Percentiles rank a stretch among this genome's conserved stretches.
phyloP scores from a whole-genome alignment of 345 rosid genomes.

The Eucalyptus cloeziana region DNA sequence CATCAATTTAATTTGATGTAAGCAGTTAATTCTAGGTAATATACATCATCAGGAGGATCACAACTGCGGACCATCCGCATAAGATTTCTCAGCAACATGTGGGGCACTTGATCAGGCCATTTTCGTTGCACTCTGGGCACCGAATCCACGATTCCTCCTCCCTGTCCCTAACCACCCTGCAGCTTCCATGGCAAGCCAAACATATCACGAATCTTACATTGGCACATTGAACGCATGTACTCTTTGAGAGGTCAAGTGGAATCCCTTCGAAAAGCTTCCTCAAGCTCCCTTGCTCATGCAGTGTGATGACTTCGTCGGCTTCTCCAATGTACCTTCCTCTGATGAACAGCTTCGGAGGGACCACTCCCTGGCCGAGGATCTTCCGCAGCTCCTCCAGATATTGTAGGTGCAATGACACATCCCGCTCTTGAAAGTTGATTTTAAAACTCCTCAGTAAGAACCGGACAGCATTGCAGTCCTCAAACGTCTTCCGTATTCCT shows the following conservation, averaged over 20 bases:
- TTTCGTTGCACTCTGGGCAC: constrained; percentile 74
- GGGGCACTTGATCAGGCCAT: constrained; percentile 67
- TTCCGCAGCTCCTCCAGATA: constrained; percentile 78
- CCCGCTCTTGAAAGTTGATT: constrained; percentile 49
- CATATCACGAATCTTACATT: constrained; percentile 58
- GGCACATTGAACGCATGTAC: constrained; percentile 34
- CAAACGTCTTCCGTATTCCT: constrained; percentile 75
- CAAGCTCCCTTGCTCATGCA: constrained; percentile 80
- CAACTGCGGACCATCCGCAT: neutral
- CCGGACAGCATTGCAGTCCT: constrained; percentile 52
- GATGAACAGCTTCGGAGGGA: constrained; percentile 74
- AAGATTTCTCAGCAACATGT: constrained; percentile 23
- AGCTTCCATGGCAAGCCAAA: constrained; percentile 62
- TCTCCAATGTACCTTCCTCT: constrained; percentile 79
- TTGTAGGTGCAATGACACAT: constrained; percentile 66
- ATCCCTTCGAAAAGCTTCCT: constrained; percentile 58
- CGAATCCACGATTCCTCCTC: constrained; percentile 11
- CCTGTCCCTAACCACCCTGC: constrained; percentile 16
- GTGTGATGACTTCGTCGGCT: constrained; percentile 56
- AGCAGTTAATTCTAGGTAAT: neutral
- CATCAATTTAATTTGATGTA: neutral
- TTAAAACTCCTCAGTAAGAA: constrained; percentile 53
- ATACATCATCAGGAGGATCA: neutral
- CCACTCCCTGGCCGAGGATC: constrained; percentile 31
- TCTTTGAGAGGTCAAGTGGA: constrained; percentile 1